Evolutionary conservation across 2,329 filamentous ascomycete species (phyloP), one percentile per base, ranked within the genome.

Genomic region (Aureobasidium sp.): DNA sequence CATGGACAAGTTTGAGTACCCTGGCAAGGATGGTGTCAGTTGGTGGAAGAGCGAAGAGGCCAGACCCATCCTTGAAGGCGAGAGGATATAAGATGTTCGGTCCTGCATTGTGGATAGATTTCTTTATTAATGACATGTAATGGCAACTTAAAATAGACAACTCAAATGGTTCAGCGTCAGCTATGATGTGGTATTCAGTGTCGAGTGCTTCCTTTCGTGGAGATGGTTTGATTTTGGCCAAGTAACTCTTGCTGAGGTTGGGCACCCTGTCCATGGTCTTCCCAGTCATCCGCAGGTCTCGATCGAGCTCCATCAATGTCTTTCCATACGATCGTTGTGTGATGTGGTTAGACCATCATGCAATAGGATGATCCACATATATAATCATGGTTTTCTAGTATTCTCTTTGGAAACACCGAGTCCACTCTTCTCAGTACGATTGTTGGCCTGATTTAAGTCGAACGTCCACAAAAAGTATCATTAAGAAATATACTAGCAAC

Each of bases 31-130:
- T 63, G 87, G 86, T 4, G 86, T 89, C 66, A 89, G 89, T 69
- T 96, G 90, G 89, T 95, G 91, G 91, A 85, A 77, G 75, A 87
- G 81, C 50, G 87, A 90, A 38, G 88, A 89, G 74, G 90, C 90
- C n/a, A 87, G 78, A 75, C 75, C 79, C 0, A 92, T 94, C 66
- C 73, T 92, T 37, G 85, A 90, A 61, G 81, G 79, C 3, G 74
- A 73, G 61, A 76, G 70, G 65, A 77, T 77, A 60, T 78, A 64
- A 46, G 50, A 31, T 55, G 2, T 55, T 19, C 27, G 2, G 13
- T 21, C 17, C 10, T 11, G 11, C 17, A 15, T 50, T 10, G 35
- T 40, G 23, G 2, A 40, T 40, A 53, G 15, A 53, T 53, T 19
- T 33, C 27, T 10, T 45, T 57, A 11, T 45, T 57, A 46, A 57